Base-by-base conservation (phyloP, 768 basidiomycete species). In the Tricholoma flavovirens region DNA sequence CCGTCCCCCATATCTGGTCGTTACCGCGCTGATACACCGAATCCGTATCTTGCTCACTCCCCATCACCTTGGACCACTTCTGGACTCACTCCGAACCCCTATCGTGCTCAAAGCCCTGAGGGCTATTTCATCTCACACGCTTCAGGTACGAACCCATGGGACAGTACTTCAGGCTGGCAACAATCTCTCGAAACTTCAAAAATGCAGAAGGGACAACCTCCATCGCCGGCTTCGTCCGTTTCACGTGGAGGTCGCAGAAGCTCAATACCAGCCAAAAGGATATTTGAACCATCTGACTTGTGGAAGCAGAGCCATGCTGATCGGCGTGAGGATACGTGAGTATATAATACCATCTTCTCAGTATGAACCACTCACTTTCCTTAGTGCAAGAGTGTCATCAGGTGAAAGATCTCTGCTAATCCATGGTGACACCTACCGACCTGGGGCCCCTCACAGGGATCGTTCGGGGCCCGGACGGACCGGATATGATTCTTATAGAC, bases 221-320 rank as follows among this genome's bases (percentile, higher is more conserved):
- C 68, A 12, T 77, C 77, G 5, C 75, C 77, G 32, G 69, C 68
- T 10, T 58, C 69, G 5, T 64, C 68, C 15, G 59, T 56, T 19
- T 61, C 64, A 11, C 65, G 68, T 52, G 67, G 69, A 56, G 58
- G 60, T 42, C 66, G 67, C 35, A 69, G 71, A 43, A 73, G 75
- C 45, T 69, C 67, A 22, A 62, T 65, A 51, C 59, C 69, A 51
- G 70, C 73, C 24, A 66, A 68, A 57, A 76, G 85, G 60, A 81
- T 83, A 75, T 83, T 89, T 64, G 88, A 90, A 65, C 86, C 88
- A 30, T 86, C 85, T 32, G 83, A 86, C 17, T 70, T 74, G 30
- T 89, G 88, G 88, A 87, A 84, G 65, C 80, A 85, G 60, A 69
- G 71, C 8, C 82, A 82, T 61, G 63, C 63, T 49, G 81, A 83